Evolutionary conservation across 2,329 filamentous ascomycete species (phyloP).

Genomic region (Penicillium sp.): DNA sequence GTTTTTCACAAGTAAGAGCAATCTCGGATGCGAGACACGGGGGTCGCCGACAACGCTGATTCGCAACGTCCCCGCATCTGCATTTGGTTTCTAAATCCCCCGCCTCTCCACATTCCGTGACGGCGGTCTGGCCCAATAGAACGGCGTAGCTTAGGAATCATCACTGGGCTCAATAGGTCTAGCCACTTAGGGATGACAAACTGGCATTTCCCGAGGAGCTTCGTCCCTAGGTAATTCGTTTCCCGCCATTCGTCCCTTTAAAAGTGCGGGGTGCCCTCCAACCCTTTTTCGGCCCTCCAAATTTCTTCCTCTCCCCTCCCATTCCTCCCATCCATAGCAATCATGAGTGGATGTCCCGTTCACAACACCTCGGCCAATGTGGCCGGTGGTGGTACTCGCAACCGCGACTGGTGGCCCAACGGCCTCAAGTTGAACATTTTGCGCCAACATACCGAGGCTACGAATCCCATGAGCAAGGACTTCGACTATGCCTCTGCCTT

Average conservation of each 20-base stretch:
- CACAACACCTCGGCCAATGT: conserved; percentile 33
- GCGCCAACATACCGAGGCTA: conserved; percentile 64
- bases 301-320: not conserved
- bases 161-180: conserved; percentile 3
- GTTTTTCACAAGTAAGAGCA: not conserved
- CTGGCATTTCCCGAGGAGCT: conserved; percentile 2
- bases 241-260: conserved; percentile 15
- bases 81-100: not conserved
- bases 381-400: conserved; percentile 64
- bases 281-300: not conserved
- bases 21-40: too few relatives aligned
- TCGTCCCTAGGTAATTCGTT: conserved; percentile 4
- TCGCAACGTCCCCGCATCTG: conserved; percentile 1
- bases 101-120: conserved; percentile 4
- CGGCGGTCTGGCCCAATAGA: conserved; percentile 7
- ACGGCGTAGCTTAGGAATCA: conserved; percentile 10
- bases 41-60: conserved; percentile 1
- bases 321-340: conserved; percentile 4
- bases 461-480: conserved; percentile 63
- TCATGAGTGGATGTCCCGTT: conserved; percentile 32
- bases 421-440: conserved; percentile 68
- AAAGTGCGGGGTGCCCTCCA: conserved; percentile 15
- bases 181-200: conserved; percentile 10
- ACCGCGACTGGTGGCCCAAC: conserved; percentile 73
- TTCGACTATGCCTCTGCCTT: conserved; percentile 74